These are phyloP conservation scores for Daldinia loculata DNA, from an alignment of 495 filamentous ascomycete genomes.

Conservation along the genomic window DNA sequence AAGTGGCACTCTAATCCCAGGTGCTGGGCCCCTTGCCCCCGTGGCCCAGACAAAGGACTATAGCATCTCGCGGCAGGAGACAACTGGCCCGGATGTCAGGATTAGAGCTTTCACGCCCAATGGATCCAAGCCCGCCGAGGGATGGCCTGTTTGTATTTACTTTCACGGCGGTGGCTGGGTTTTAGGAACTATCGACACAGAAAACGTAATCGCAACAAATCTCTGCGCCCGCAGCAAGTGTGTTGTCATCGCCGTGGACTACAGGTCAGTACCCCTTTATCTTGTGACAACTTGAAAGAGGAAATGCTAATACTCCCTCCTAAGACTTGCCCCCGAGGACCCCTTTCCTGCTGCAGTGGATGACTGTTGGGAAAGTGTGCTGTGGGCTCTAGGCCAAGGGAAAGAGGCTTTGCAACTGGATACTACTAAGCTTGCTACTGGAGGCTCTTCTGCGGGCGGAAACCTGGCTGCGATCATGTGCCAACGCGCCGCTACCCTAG, in stretches of 20 bases:
- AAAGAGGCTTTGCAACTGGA: conserved; percentile 54
- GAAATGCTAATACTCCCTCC: not conserved
- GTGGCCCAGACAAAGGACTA: conserved; percentile 62
- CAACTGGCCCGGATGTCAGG: conserved; percentile 57
- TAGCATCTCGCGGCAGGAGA: conserved; percentile 55
- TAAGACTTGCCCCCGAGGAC: conserved; percentile 63
- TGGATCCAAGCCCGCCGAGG: conserved; percentile 51
- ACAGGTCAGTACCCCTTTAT: conserved; percentile 53
- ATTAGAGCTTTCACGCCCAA: conserved; percentile 61
- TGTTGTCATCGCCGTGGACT: conserved; percentile 65
- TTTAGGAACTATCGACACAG: conserved; percentile 65
- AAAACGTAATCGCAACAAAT: conserved; percentile 66
- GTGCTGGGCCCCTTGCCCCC: conserved; percentile 59
- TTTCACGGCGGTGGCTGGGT: conserved; percentile 70
- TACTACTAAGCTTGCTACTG: conserved; percentile 58
- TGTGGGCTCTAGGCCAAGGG: conserved; percentile 60
- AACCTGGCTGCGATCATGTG: conserved; percentile 65
- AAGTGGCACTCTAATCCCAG: conserved; percentile 62
- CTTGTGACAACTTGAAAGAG: not conserved
- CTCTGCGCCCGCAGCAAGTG: conserved; percentile 59
- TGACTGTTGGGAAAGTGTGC: conserved; percentile 65
- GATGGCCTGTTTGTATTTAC: conserved; percentile 66
- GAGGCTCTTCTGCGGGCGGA: conserved; percentile 65
- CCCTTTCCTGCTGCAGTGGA: conserved; percentile 66
- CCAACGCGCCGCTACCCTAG: conserved; percentile 59